These are phyloP conservation scores for Anthracocystis setariae DNA, from an alignment of 1,284 basidiomycete genomes.

Conservation along the genomic window DNA sequence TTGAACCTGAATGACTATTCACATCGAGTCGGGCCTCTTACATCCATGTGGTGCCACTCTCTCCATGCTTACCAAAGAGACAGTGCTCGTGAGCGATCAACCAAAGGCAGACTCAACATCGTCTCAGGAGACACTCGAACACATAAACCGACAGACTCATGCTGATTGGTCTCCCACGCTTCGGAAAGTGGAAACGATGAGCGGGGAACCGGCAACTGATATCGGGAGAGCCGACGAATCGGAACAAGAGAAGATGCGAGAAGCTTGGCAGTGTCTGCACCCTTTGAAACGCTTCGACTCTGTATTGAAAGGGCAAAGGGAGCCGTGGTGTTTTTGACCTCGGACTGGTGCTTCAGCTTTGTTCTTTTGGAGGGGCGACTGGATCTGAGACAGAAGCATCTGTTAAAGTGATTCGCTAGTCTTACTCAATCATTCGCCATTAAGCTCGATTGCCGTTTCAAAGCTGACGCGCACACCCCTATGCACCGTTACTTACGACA, in stretches of 20 bases:
- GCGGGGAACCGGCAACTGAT: not conserved
- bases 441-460: too few relatives aligned
- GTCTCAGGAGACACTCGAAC: not conserved
- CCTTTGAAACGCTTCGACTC: not conserved
- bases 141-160: too few relatives aligned
- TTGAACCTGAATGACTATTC: too few relatives aligned
- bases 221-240: too few relatives aligned
- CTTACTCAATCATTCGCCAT: too few relatives aligned
- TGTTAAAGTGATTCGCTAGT: not conserved
- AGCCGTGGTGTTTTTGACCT: slow-evolving; percentile 1
- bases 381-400: slow-evolving; percentile 11
- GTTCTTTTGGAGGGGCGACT: not conserved
- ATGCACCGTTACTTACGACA: too few relatives aligned
- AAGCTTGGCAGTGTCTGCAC: not conserved
- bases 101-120: too few relatives aligned
- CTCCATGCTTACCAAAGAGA: too few relatives aligned
- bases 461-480: not conserved
- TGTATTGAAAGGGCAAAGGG: not conserved
- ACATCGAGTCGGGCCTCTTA: too few relatives aligned
- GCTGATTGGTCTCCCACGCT: not conserved
- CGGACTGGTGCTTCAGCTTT: slow-evolving; percentile 12
- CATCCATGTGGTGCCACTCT: too few relatives aligned
- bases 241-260: too few relatives aligned
- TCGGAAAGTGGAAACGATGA: not conserved
- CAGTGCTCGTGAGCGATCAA: too few relatives aligned